Evolutionary conservation across 2,329 filamentous ascomycete species (phyloP), one percentile per base, ranked within the genome.

Genomic region (Fusarium nelsonii): DNA sequence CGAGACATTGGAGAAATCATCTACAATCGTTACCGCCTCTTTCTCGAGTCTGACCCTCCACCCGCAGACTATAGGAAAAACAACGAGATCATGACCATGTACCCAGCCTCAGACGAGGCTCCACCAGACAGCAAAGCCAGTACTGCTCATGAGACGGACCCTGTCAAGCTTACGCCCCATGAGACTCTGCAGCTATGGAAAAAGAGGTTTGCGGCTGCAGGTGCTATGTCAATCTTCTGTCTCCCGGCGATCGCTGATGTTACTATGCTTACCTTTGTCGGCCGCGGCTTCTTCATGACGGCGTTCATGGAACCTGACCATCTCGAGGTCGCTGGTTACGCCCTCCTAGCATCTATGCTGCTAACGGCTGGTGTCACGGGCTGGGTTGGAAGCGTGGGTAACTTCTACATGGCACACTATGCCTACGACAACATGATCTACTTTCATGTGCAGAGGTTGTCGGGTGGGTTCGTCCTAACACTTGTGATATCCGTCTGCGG

Each of bases 1-100:
- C 65, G 68, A 3, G 65, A 70, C 14, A 60, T 70, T 5, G 68
- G 68, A 28, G 45, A 39, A 6, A 37, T 69, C 6, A 58, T 69
- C 10, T 70, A 57, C 33, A 41, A 39, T 10, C 63, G 65, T 6
- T 69, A 70, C 7, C 52, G 49, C 12, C 40, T 46, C 5, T 60
- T 69, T 26, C 65, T 70, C 5, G 23, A 57, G 6, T 20, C 23
- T 15, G 40, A 57, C 7, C 68, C 65, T 2, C 68, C 68, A 0
- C 44, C 49, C 20, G 62, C 58, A 4, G 65, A 68, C 18, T 61
- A 70, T n/a, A 57, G 68, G 44, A 46, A 36, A 23, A 37, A 40
- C n/a, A 69, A 70, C 20, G 68, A 70, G 48, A 70, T 70, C 23
- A 70, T 70, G 65, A 70, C 68, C 23, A 70, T 70, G 68, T 70